Evolutionary conservation across 2,329 filamentous ascomycete genomes (phyloP).

Genomic region (Cercospora beticola): DNA sequence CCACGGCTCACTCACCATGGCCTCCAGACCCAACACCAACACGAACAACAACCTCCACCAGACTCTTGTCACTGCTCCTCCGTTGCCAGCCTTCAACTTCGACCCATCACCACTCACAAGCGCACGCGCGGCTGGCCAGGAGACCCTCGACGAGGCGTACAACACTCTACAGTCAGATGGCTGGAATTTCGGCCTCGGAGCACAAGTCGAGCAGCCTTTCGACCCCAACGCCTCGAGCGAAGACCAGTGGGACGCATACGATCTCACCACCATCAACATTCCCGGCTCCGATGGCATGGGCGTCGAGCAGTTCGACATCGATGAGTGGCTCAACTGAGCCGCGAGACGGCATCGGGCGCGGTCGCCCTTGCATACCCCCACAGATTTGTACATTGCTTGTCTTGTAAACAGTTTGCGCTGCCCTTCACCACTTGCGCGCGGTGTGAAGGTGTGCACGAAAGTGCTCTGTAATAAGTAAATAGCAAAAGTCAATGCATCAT

Average conservation of each 20-base stretch:
- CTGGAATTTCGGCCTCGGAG: neutral
- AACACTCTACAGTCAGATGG: neutral
- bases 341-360: neutral
- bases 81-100: neutral
- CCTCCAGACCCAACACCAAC: conserved; percentile 22
- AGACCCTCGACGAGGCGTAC: neutral
- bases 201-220: neutral
- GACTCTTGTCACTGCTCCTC: neutral
- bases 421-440: neutral
- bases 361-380: neutral
- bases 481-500: neutral
- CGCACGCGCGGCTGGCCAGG: neutral
- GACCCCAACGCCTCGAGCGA: neutral
- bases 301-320: neutral
- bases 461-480: neutral
- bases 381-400: neutral
- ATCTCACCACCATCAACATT: neutral
- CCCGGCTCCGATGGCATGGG: neutral
- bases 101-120: neutral
- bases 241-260: neutral
- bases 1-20: conserved; percentile 25
- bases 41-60: conserved; percentile 17
- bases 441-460: neutral
- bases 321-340: neutral
- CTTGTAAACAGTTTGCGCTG: neutral